Base-by-base conservation (phyloP, 352 stramenopile genomes). In the Pythium periplocum region DNA sequence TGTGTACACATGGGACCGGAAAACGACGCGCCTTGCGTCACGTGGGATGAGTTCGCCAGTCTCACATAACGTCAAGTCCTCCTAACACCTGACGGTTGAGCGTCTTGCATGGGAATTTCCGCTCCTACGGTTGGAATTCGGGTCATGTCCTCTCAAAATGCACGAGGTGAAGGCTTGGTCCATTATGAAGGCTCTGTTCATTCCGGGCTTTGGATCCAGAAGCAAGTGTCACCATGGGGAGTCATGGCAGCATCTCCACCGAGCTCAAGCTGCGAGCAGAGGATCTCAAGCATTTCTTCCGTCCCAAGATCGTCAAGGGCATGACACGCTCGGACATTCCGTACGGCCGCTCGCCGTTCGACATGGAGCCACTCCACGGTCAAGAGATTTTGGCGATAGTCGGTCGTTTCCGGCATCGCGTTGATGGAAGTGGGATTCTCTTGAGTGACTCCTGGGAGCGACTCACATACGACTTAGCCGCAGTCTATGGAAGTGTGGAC, bases 261-360 rank as follows among this genome's bases (percentile, higher is more conserved):
- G 59, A 66, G 43, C 39, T 66, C 1, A 36, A 48, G 6, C 53
- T 66, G 31, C 59, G 59, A 11, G 53, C 59, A 12, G 53, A 61
- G 44, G 59, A 66, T 32, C 37, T 66, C 30, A 66, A 66, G 53
- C 59, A 66, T 26, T 44, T 66, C 41, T 45, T 66, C 6, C 59
- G 53, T 4, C 59, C 59, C 12, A 59, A 58, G 38, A 48, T 55
- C 49, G 53, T 66, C 53, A 66, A 66, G 43, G 59, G 59, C 4
- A 44, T 66, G 44, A 66, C 59, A 7, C 53, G 59, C 11, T 52
- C 59, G n/a, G 59, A 58, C 33, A 50, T 67, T 3, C 40, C 34
- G 46, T 67, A 67, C 50, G 54, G 51, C n/a, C 53, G 60, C 1
- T 49, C 60, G 8, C 46, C 59, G 34, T 56, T 62, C n/a, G 60